These are phyloP conservation scores for Sporothrix globosa DNA, from an alignment of 2,329 filamentous ascomycete species.

Conservation along the genomic window DNA sequence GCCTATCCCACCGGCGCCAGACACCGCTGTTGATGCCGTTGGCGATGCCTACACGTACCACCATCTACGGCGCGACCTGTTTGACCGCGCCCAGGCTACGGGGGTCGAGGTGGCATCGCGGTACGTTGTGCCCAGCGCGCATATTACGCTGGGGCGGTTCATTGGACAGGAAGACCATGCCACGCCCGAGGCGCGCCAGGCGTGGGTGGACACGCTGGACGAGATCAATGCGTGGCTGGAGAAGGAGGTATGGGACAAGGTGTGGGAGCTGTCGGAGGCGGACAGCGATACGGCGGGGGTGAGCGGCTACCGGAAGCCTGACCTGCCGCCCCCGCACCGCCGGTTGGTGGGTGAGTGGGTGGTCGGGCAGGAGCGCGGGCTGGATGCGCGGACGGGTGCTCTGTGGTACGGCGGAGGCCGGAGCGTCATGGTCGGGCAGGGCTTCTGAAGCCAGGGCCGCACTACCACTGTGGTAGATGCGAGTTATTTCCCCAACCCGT, in stretches of 20 bases:
- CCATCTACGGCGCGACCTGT: constrained; percentile 81
- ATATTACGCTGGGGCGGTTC: constrained; percentile 85
- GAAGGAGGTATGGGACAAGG: constrained; percentile 67
- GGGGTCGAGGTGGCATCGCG: constrained; percentile 74
- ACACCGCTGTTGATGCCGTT: constrained; percentile 41
- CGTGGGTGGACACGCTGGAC: constrained; percentile 72
- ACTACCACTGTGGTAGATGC: constrained; percentile 20
- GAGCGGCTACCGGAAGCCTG: constrained; percentile 26
- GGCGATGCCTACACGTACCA: constrained; percentile 79
- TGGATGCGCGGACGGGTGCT: constrained; percentile 73
- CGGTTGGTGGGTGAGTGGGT: constrained; percentile 72
- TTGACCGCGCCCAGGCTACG: constrained; percentile 59
- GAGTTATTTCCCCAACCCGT: constrained; percentile 6
- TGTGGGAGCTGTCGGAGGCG: constrained; percentile 28
- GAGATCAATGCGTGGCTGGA: constrained; percentile 76
- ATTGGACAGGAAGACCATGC: constrained; percentile 68
- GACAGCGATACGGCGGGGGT: neutral
- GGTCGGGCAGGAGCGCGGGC: constrained; percentile 80
- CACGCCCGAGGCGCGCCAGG: constrained; percentile 59
- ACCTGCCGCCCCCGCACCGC: constrained; percentile 39
- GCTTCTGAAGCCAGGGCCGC: constrained; percentile 50
- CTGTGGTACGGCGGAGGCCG: constrained; percentile 89
- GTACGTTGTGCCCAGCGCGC: constrained; percentile 86
- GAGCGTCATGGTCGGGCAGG: constrained; percentile 65
- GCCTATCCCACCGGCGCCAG: constrained; percentile 44